Evolutionary conservation across 169 alveolate genomes (phyloP).

Genomic region (Plasmodium adleri): DNA sequence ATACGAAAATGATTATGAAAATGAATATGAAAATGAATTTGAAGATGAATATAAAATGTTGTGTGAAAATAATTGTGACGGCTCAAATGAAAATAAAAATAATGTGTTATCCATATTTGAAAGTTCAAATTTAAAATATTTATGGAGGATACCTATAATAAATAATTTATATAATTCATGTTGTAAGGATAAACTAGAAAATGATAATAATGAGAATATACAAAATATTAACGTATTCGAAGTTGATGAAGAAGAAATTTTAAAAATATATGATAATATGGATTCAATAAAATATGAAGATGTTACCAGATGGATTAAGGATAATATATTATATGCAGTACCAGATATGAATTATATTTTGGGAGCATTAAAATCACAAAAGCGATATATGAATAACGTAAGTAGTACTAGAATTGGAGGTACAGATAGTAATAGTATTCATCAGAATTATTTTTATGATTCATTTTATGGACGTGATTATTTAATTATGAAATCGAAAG

Average conservation of each 20-base stretch:
- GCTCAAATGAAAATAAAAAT: slow-evolving; percentile 10
- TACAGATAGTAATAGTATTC: too few relatives aligned
- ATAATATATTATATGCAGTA: slow-evolving; percentile 48
- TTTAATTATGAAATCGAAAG: slow-evolving; percentile 59
- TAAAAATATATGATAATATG: slow-evolving; percentile 20
- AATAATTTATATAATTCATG: slow-evolving; percentile 26
- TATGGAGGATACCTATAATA: slow-evolving; percentile 47
- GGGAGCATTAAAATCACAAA: slow-evolving; percentile 14
- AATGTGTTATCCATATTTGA: slow-evolving; percentile 6
- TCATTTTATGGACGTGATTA: slow-evolving; percentile 64
- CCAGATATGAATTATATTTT: slow-evolving; percentile 53
- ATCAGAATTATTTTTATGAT: slow-evolving; percentile 37
- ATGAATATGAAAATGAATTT: slow-evolving; percentile 17
- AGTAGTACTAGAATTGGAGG: too few relatives aligned
- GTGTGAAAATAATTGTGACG: background rate
- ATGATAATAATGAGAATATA: background rate
- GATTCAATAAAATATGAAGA: slow-evolving; percentile 25
- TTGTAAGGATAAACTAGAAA: slow-evolving; percentile 11
- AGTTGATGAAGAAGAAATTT: slow-evolving; percentile 25
- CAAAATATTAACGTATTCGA: slow-evolving; percentile 43
- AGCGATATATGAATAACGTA: background rate
- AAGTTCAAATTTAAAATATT: slow-evolving; percentile 25
- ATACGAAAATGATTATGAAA: background rate
- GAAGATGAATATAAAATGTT: background rate
- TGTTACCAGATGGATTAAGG: slow-evolving; percentile 26